Conservation (phyloP, 306 rosid species). For the Prinsepia uniflora region DNA sequence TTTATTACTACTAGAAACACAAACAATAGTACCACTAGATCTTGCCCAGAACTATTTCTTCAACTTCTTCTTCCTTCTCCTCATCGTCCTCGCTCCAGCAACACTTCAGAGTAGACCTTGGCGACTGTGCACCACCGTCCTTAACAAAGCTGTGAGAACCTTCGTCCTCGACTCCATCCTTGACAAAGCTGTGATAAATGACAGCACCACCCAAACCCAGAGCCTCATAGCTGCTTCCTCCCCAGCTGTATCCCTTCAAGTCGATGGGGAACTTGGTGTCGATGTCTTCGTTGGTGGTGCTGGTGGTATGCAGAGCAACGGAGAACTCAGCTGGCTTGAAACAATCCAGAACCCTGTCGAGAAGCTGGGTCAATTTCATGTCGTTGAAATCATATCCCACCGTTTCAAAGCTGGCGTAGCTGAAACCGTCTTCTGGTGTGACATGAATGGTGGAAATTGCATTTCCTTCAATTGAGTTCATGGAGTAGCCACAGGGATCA, state of each 20-base stretch:
- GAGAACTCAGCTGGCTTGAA: conserved; percentile 81
- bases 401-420: conserved; percentile 92
- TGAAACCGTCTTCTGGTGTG: conserved; percentile 95
- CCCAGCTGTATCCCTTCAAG: conserved; percentile 48
- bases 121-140: conserved; percentile 45
- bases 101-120: conserved; percentile 69
- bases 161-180: neutral
- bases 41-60: conserved; percentile 25
- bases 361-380: conserved; percentile 38
- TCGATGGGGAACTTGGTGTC: conserved; percentile 39
- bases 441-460: conserved; percentile 90
- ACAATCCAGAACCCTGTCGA: conserved; percentile 71
- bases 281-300: conserved; percentile 26
- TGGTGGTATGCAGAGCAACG: conserved; percentile 57
- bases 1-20: neutral
- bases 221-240: conserved; percentile 41
- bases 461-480: conserved; percentile 77
- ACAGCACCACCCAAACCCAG: conserved; percentile 61
- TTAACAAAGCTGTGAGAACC: conserved; percentile 39
- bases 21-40: conserved; percentile 7
- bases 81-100: conserved; percentile 85
- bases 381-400: conserved; percentile 60
- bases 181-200: conserved; percentile 43
- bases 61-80: conserved; percentile 50
- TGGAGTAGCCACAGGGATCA: conserved; percentile 94